Conservation (phyloP, 345 rosid species). For the Corchorus olitorius region DNA sequence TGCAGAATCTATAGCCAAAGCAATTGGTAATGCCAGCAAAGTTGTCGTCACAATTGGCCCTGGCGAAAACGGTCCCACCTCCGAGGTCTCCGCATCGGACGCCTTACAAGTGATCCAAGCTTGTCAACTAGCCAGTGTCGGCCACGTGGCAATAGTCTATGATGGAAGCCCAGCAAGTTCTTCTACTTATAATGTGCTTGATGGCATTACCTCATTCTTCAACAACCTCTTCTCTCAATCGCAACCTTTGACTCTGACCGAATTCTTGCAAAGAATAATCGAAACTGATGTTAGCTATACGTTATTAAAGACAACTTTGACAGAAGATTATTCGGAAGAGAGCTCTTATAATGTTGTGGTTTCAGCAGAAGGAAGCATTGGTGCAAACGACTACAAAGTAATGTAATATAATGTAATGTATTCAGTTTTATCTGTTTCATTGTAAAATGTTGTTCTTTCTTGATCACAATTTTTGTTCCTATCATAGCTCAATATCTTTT, state of each 20-base stretch:
- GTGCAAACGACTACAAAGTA: slow-evolving; percentile 88
- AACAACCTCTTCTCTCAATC: slow-evolving; percentile 67
- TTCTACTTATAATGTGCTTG: slow-evolving; percentile 75
- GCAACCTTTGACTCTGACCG: slow-evolving; percentile 58
- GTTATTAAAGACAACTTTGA: slow-evolving; percentile 71
- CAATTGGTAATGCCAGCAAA: slow-evolving; percentile 96
- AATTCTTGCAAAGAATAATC: slow-evolving; percentile 65
- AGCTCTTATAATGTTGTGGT: slow-evolving; percentile 80
- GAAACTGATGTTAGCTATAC: slow-evolving; percentile 77
- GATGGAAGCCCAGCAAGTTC: slow-evolving; percentile 42
- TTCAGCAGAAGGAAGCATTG: slow-evolving; percentile 64
- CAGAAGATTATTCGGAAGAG: slow-evolving; percentile 83
- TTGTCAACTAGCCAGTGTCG: slow-evolving; percentile 81
- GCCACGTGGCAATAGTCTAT: slow-evolving; percentile 77
- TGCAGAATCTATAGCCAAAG: slow-evolving; percentile 83
- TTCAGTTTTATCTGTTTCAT: slow-evolving; percentile 50
- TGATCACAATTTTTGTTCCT: background rate
- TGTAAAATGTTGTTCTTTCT: background rate
- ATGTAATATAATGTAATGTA: slow-evolving; percentile 74
- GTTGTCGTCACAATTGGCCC: slow-evolving; percentile 81
- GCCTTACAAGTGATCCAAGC: slow-evolving; percentile 79
- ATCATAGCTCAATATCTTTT: slow-evolving; percentile 6
- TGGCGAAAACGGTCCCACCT: slow-evolving; percentile 66
- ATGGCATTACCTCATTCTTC: slow-evolving; percentile 80
- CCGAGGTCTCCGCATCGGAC: slow-evolving; percentile 63